Evolutionary conservation across 2,329 filamentous ascomycete species (phyloP).

Genomic region (Fusarium sp.): DNA sequence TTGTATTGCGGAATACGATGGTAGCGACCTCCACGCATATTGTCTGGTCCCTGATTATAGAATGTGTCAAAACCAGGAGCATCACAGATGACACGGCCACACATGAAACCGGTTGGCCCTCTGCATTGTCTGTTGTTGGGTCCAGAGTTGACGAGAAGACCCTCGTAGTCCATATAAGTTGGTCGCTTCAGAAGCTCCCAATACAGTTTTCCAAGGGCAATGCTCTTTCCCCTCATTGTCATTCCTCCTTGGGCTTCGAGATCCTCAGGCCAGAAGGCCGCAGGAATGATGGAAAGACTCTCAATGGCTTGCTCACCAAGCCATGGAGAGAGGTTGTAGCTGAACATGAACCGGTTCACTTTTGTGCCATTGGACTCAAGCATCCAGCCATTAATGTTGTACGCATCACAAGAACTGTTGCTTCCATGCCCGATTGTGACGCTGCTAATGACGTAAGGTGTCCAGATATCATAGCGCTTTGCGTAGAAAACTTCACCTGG

Average conservation of each 20-base stretch:
- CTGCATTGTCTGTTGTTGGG: slow-evolving; percentile 39
- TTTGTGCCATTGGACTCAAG: slow-evolving; percentile 50
- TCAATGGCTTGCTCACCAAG: slow-evolving; percentile 57
- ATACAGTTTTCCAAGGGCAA: slow-evolving; percentile 56
- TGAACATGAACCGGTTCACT: slow-evolving; percentile 53
- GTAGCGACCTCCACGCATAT: slow-evolving; percentile 24
- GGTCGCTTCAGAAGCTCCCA: slow-evolving; percentile 61
- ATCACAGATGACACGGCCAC: slow-evolving; percentile 57
- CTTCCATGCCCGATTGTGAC: slow-evolving; percentile 37
- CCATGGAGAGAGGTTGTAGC: slow-evolving; percentile 52
- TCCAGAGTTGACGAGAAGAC: slow-evolving; percentile 50
- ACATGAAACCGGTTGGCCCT: slow-evolving; percentile 52
- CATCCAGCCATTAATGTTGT: slow-evolving; percentile 56
- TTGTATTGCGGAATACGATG: slow-evolving; percentile 20
- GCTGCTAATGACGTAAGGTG: slow-evolving; percentile 55
- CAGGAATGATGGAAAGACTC: slow-evolving; percentile 56
- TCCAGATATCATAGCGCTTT: slow-evolving; percentile 54
- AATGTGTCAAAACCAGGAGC: slow-evolving; percentile 55
- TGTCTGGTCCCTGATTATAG: slow-evolving; percentile 43
- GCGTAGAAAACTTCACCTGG: slow-evolving; percentile 59
- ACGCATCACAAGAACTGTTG: slow-evolving; percentile 25
- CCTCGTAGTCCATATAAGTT: slow-evolving; percentile 60
- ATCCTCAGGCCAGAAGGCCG: slow-evolving; percentile 54
- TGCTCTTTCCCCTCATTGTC: slow-evolving; percentile 51
- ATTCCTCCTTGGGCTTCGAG: slow-evolving; percentile 46